Percentiles rank a stretch among this genome's conserved stretches.
Evolutionary conservation across 805 yeast genomes (phyloP).

Genomic region (Starmerella apis): DNA sequence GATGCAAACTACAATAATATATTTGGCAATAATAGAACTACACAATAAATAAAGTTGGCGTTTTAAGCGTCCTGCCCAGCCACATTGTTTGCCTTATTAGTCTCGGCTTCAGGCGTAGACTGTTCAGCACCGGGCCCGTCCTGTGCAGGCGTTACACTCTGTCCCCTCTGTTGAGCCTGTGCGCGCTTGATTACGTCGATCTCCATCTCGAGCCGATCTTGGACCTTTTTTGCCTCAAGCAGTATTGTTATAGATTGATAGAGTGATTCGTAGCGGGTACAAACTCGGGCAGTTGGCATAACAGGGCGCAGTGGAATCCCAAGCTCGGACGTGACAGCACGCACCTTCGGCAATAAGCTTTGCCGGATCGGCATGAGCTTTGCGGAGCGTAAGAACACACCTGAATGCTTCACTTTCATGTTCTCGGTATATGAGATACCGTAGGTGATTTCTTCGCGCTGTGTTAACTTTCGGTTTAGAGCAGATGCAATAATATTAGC

Average conservation of each 20-base stretch:
- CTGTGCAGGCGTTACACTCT: not conserved
- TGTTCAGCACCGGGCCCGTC: not conserved
- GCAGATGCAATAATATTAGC: conserved; percentile 25
- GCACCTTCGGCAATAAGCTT: conserved; percentile 52
- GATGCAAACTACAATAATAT: too few species aligned
- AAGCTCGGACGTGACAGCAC: conserved; percentile 59
- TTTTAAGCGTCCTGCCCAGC: not conserved
- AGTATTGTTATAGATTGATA: conserved; percentile 58
- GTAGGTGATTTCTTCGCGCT: conserved; percentile 71
- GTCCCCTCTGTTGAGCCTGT: not conserved
- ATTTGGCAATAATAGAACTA: too few species aligned
- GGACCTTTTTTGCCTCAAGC: conserved; percentile 74
- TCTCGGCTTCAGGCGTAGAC: not conserved
- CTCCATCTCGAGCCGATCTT: conserved; percentile 80
- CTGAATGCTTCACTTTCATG: conserved; percentile 48
- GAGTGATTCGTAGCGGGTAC: conserved; percentile 65
- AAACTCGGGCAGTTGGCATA: conserved; percentile 73
- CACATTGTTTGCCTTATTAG: not conserved
- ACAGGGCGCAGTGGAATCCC: conserved; percentile 73
- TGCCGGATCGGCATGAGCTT: conserved; percentile 73
- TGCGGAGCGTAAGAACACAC: conserved; percentile 71
- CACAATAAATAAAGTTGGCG: not conserved
- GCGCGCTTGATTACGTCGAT: conserved; percentile 34
- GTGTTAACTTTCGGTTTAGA: conserved; percentile 48
- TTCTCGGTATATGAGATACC: conserved; percentile 51